Conservation (phyloP, 176 grass and related monocot genomes). For the Elaeis guineensis region DNA sequence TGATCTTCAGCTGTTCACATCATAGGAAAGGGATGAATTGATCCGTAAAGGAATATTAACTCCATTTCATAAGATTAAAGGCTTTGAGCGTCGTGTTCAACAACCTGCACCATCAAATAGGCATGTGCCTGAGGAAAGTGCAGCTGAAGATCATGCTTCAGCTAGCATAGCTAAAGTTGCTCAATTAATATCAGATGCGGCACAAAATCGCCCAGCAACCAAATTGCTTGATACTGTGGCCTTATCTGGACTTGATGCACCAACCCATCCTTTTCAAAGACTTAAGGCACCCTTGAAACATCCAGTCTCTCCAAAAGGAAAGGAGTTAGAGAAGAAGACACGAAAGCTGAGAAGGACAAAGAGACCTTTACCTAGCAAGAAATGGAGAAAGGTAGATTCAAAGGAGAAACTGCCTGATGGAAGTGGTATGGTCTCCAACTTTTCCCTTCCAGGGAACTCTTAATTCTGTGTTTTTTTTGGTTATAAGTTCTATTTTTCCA, state of each 20-base stretch:
- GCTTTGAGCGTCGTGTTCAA: slow-evolving; percentile 73
- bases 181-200: slow-evolving; percentile 49
- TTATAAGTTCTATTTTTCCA: neutral
- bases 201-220: slow-evolving; percentile 47
- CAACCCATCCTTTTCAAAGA: slow-evolving; percentile 76
- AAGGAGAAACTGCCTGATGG: slow-evolving; percentile 16
- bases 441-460: neutral
- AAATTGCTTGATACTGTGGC: slow-evolving; percentile 71
- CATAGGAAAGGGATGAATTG: slow-evolving; percentile 79
- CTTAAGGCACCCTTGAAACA: slow-evolving; percentile 48
- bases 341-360: slow-evolving; percentile 34
- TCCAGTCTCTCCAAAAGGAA: slow-evolving; percentile 30
- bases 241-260: slow-evolving; percentile 68
- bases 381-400: slow-evolving; percentile 54
- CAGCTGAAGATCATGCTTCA: slow-evolving; percentile 33
- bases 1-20: slow-evolving; percentile 21
- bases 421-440: slow-evolving; percentile 13
- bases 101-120: slow-evolving; percentile 27
- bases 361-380: slow-evolving; percentile 72
- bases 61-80: slow-evolving; percentile 88
- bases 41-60: slow-evolving; percentile 81
- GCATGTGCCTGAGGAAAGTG: slow-evolving; percentile 12
- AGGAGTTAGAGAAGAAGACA: slow-evolving; percentile 45
- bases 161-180: slow-evolving; percentile 61
- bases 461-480: neutral